These are phyloP conservation scores for Nemania diffusa DNA, from an alignment of 2,329 filamentous ascomycete species.

Conservation along the genomic window DNA sequence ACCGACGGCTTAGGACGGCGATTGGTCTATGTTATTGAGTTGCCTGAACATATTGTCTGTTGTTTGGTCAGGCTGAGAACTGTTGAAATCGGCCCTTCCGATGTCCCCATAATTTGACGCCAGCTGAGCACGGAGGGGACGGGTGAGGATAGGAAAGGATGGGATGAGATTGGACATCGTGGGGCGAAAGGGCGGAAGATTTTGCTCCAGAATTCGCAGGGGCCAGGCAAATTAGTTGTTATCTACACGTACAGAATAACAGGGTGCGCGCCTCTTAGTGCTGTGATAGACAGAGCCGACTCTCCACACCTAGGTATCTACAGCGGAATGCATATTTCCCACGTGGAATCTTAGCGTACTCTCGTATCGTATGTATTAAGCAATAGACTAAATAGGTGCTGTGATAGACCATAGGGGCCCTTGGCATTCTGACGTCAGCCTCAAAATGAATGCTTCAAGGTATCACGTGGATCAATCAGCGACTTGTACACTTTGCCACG, in stretches of 20 bases:
- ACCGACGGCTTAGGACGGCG: neutral
- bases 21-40: neutral
- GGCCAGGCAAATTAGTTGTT: neutral
- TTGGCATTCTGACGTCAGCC: slow-evolving; percentile 21
- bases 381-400: too few relatives aligned
- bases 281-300: neutral
- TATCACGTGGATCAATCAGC: slow-evolving; percentile 12
- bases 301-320: slow-evolving; percentile 4
- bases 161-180: neutral
- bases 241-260: too few relatives aligned
- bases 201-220: neutral
- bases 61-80: neutral
- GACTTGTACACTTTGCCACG: slow-evolving; percentile 3
- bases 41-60: neutral
- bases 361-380: neutral
- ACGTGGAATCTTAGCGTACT: slow-evolving; percentile 17
- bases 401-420: neutral
- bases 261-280: neutral
- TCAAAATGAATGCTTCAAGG: neutral
- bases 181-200: neutral
- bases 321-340: slow-evolving; percentile 6
- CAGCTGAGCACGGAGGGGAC: neutral
- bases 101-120: neutral
- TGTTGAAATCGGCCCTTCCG: neutral
- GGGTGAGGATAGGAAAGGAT: neutral